Percentiles rank a stretch among this genome's conserved stretches.
Conservation (phyloP, 495 filamentous ascomycete species). For the Hypoxylon subgilvum region DNA sequence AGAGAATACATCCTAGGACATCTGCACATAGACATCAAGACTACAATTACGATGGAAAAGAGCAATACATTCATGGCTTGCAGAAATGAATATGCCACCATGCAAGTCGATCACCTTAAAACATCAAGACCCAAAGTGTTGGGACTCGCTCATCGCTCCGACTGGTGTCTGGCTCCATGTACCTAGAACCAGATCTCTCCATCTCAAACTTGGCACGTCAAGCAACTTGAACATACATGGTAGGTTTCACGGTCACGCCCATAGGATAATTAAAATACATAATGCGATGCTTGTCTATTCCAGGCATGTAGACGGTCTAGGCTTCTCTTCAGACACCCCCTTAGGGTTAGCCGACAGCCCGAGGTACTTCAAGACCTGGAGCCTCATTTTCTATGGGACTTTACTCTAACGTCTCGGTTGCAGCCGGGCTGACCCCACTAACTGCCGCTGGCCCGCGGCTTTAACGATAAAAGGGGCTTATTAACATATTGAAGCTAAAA, state of each 20-base stretch:
- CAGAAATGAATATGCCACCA: too few species aligned
- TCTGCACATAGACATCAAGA: too few species aligned
- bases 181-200: not conserved
- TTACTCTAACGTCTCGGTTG: not conserved
- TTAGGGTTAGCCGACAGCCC: not conserved
- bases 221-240: not conserved
- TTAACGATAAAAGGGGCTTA: too few species aligned
- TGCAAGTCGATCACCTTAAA: not conserved
- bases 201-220: not conserved
- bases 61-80: too few species aligned
- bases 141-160: not conserved
- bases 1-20: too few species aligned
- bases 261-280: too few species aligned
- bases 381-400: not conserved
- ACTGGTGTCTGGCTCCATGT: not conserved
- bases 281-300: too few species aligned
- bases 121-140: not conserved
- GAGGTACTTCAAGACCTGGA: not conserved
- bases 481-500: too few species aligned
- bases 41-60: too few species aligned
- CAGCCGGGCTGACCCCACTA: not conserved
- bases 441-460: not conserved
- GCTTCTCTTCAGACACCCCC: not conserved
- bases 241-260: not conserved
- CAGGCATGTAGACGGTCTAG: not conserved